Evolutionary conservation across 2,329 filamentous ascomycete genomes (phyloP), one percentile per base, ranked within the genome.

Genomic region (Neofusicoccum ribis): DNA sequence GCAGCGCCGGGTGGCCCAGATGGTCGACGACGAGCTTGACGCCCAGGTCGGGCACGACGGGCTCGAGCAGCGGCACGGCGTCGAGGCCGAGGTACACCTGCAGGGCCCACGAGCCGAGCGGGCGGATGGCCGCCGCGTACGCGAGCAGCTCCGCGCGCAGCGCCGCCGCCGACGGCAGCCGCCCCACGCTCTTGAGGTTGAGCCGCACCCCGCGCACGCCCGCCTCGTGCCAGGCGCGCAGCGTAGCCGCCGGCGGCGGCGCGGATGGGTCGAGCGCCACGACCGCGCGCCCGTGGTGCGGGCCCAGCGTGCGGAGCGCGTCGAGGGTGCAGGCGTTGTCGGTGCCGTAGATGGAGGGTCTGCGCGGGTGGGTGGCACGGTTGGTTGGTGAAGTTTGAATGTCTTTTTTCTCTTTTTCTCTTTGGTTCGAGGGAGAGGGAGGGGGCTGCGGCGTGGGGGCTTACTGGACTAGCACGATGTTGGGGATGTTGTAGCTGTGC

Each of bases 251-350:
- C 2, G 5, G 0, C 3, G 47, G 7, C 14, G 2, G 5, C 34
- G 31, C 15, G 59, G 17, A 8, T 0, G 85, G 83, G 64, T 88
- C 83, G 68, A 89, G 82, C 6, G 81, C 79, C 2, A 89, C 84
- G 6, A 89, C 83, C 2, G 80, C 87, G 50, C 86, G 78, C 7
- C 81, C 86, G 44, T 79, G 78, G 14, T 72, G 71, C 0, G 83
- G 79, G 0, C 85, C 85, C 2, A 89, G 72, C 11, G 72, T 72
- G 6, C 73, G 70, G 12, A 89, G 76, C 0, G 84, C 84, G 49
- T 85, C 82, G 12, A 89, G 78, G 3, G 88, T 75, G 70, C 85
- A 88, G 0, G 81, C 78, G 69, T 89, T 89, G 73, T 89, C 86
- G 61, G 79, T 77, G 27, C 84, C 86, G 71, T 89, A 89, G 60